These are phyloP conservation scores for Orobanche coerulescens DNA, from an alignment of 257 asterid genomes.

Conservation along the genomic window DNA sequence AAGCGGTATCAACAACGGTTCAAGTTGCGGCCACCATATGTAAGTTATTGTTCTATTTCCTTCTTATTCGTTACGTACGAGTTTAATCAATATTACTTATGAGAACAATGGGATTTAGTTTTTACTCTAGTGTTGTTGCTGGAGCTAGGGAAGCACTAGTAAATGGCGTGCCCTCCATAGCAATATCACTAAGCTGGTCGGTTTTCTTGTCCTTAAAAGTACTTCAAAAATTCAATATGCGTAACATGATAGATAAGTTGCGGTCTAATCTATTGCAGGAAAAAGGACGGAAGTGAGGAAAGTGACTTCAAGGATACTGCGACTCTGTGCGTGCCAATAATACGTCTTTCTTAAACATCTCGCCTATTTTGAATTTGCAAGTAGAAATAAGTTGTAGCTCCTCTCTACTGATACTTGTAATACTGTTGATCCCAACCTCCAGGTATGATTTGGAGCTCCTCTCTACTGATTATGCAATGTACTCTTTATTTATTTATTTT, in stretches of 20 bases:
- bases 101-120: constrained; percentile 37
- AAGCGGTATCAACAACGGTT: constrained; percentile 88
- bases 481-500: too few relatives aligned
- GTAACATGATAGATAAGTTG: constrained; percentile 6
- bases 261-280: constrained; percentile 49
- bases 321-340: constrained; percentile 62
- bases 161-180: constrained; percentile 82
- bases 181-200: constrained; percentile 88
- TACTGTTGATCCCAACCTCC: too few relatives aligned
- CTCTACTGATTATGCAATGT: too few relatives aligned
- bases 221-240: not conserved
- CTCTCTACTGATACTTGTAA: too few relatives aligned
- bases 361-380: too few relatives aligned
- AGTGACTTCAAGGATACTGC: constrained; percentile 92
- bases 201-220: constrained; percentile 22
- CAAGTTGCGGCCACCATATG: constrained; percentile 86
- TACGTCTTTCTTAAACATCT: too few relatives aligned
- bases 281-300: constrained; percentile 67
- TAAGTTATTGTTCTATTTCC: constrained; percentile 24
- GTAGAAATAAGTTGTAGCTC: too few relatives aligned
- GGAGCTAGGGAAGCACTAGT: constrained; percentile 93
- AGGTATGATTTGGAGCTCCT: too few relatives aligned
- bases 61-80: constrained; percentile 1
- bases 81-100: constrained; percentile 2
- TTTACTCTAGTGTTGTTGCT: constrained; percentile 83